Percentiles rank a stretch among this genome's conserved stretches.
Conservation (phyloP, 345 rosid species). For the Bruguiera gymnorhiza region DNA sequence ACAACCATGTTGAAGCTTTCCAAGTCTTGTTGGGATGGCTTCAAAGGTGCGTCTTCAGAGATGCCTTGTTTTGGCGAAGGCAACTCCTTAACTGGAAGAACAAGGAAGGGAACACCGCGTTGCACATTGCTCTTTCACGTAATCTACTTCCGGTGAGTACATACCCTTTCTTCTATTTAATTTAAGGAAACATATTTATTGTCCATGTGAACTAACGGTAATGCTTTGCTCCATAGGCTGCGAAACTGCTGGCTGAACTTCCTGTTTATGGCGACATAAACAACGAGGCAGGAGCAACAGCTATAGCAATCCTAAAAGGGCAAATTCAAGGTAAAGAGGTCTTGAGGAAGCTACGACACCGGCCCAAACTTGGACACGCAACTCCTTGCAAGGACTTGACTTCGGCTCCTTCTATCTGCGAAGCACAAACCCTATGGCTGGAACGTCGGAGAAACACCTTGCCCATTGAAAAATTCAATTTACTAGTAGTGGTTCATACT, state of each 20-base stretch:
- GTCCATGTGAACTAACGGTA: background rate
- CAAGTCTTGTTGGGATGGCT: conserved; percentile 2
- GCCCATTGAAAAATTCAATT: background rate
- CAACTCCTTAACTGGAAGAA: conserved; percentile 13
- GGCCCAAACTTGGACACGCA: background rate
- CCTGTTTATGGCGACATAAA: background rate
- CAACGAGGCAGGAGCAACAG: background rate
- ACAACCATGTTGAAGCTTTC: background rate
- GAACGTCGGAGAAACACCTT: background rate
- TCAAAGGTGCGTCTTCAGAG: background rate
- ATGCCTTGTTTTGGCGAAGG: background rate
- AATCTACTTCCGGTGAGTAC: background rate
- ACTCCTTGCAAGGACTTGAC: background rate
- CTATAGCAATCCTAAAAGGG: background rate
- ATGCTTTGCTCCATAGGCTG: background rate
- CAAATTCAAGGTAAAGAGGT: background rate
- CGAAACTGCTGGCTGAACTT: background rate
- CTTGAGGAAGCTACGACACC: background rate
- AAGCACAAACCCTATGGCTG: background rate
- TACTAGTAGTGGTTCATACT: background rate
- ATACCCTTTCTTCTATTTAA: background rate
- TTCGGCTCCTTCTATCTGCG: background rate
- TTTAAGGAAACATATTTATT: background rate
- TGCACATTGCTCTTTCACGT: conserved; percentile 5
- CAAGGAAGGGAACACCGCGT: conserved; percentile 11